These are phyloP conservation scores for Pleomassaria siparia DNA, from an alignment of 2,329 filamentous ascomycete species.

Conservation along the genomic window DNA sequence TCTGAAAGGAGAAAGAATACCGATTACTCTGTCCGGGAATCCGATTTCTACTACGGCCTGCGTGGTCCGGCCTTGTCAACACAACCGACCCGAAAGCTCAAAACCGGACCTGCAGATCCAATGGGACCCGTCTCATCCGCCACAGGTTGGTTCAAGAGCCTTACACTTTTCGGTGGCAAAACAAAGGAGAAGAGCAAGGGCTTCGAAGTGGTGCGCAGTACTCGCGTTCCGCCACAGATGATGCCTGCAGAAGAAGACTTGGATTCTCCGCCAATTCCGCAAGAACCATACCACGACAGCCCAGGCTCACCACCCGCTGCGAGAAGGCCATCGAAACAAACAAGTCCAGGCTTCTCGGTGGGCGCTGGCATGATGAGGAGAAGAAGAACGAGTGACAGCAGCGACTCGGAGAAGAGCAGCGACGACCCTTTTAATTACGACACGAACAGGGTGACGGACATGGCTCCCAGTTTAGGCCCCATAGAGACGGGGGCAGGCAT, in stretches of 20 bases:
- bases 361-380: conserved; percentile 27
- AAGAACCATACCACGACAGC: conserved; percentile 58
- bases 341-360: conserved; percentile 13
- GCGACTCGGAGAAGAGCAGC: conserved; percentile 33
- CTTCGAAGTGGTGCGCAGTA: conserved; percentile 92
- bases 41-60: conserved; percentile 95
- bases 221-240: conserved; percentile 74
- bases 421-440: conserved; percentile 49
- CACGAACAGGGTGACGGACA: conserved; percentile 49
- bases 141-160: conserved; percentile 78
- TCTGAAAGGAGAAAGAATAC: conserved; percentile 61
- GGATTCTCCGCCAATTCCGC: conserved; percentile 35
- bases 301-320: conserved; percentile 38
- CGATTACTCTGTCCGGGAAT: conserved; percentile 91
- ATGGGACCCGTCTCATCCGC: conserved; percentile 89
- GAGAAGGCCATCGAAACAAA: conserved; percentile 12
- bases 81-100: conserved; percentile 77
- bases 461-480: conserved; percentile 60
- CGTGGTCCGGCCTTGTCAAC: conserved; percentile 84
- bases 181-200: conserved; percentile 94
- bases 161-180: conserved; percentile 72
- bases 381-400: conserved; percentile 48
- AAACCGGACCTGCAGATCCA: conserved; percentile 92
- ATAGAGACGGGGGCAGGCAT: conserved; percentile 63
- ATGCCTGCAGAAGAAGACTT: conserved; percentile 68